Evolutionary conservation across 2,329 filamentous ascomycete genomes (phyloP).

Genomic region (Exserohilum turcica): DNA sequence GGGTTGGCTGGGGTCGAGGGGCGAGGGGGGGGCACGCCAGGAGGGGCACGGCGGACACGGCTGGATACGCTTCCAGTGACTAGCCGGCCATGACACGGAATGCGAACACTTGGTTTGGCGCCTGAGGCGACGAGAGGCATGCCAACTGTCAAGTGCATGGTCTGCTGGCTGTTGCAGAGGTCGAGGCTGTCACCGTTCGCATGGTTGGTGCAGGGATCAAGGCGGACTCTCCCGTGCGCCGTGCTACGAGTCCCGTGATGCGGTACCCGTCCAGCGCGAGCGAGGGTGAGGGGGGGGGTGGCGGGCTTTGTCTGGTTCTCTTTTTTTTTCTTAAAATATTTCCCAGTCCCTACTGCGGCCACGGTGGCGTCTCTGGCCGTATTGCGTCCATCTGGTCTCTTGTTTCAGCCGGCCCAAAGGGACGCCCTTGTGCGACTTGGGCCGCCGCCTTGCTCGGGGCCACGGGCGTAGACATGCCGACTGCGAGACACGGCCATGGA

Average conservation of each 20-base stretch:
- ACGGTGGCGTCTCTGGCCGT: slow-evolving; percentile 22
- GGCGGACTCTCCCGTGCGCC: slow-evolving; percentile 30
- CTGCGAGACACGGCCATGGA: slow-evolving; percentile 28
- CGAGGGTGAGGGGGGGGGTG: too few species aligned
- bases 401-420: slow-evolving; percentile 41
- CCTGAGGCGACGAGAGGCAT: slow-evolving; percentile 33
- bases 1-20: slow-evolving; percentile 17
- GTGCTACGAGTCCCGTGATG: slow-evolving; percentile 35
- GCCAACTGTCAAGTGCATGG: slow-evolving; percentile 35
- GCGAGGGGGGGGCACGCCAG: too few species aligned
- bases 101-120: slow-evolving; percentile 46
- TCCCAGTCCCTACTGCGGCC: too few species aligned
- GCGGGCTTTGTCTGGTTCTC: slow-evolving; percentile 3
- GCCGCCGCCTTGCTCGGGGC: slow-evolving; percentile 28
- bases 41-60: too few species aligned
- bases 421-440: slow-evolving; percentile 31
- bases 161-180: slow-evolving; percentile 12
- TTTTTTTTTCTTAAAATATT: background rate
- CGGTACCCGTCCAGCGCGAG: slow-evolving; percentile 13
- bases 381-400: slow-evolving; percentile 17
- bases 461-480: slow-evolving; percentile 30
- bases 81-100: slow-evolving; percentile 31
- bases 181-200: slow-evolving; percentile 44
- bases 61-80: slow-evolving; percentile 5
- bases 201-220: slow-evolving; percentile 35